Evolutionary conservation across 1,284 basidiomycete species (phyloP).

Genomic region (Melampsora abietis-canadensis): DNA sequence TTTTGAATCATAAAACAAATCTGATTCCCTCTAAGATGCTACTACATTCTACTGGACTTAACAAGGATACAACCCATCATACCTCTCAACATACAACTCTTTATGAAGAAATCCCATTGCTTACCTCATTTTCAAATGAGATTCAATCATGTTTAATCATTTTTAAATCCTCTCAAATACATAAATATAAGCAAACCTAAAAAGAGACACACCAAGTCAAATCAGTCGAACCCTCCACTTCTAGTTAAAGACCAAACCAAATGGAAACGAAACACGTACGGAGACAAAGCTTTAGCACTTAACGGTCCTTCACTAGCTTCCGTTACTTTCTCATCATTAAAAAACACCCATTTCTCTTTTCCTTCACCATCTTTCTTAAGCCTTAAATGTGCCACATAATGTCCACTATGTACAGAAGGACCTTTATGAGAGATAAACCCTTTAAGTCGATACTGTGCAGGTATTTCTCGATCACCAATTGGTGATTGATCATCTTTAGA

Average conservation of each 20-base stretch:
- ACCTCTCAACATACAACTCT: too few species aligned
- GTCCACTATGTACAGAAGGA: constrained; percentile 86
- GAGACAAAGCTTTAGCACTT: constrained; percentile 24
- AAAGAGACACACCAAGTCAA: neutral
- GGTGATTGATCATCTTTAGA: neutral
- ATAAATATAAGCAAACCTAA: constrained; percentile 37
- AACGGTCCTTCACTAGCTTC: constrained; percentile 11
- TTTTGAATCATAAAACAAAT: too few species aligned
- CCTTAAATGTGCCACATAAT: constrained; percentile 81
- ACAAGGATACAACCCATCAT: too few species aligned
- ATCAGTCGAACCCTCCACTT: too few species aligned
- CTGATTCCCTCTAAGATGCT: too few species aligned
- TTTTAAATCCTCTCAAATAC: constrained; percentile 21
- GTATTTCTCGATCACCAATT: constrained; percentile 57
- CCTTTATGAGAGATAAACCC: constrained; percentile 97
- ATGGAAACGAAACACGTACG: constrained; percentile 11
- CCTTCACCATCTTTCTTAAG: constrained; percentile 49
- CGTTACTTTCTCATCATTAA: constrained; percentile 80
- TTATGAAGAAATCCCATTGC: too few species aligned
- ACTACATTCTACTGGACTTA: too few species aligned
- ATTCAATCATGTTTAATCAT: neutral
- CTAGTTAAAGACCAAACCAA: neutral
- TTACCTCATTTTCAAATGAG: neutral
- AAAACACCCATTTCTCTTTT: constrained; percentile 71
- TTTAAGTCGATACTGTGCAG: constrained; percentile 75